Evolutionary conservation across 495 filamentous ascomycete genomes (phyloP).

Genomic region (Cairneyella variabilis): DNA sequence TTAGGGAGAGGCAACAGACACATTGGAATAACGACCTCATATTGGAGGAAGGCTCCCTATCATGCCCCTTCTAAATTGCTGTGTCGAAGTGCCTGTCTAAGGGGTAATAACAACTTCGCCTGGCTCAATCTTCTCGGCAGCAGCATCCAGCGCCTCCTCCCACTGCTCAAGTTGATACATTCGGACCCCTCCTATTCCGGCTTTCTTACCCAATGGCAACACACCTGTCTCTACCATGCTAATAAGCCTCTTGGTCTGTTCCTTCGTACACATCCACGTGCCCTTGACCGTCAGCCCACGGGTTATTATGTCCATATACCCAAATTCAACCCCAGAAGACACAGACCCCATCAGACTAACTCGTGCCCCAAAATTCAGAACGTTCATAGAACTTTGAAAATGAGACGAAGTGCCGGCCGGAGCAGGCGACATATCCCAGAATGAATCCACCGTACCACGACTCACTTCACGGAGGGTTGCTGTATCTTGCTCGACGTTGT

Average conservation of each 20-base stretch:
- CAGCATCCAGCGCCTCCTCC: conserved; percentile 3
- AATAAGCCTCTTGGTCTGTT: conserved; percentile 34
- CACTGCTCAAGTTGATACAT: not conserved
- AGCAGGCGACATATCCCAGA: conserved; percentile 46
- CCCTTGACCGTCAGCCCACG: conserved; percentile 42
- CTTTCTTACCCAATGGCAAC: conserved; percentile 28
- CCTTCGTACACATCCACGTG: conserved; percentile 47
- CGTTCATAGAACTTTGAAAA: conserved; percentile 36
- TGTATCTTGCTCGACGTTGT: conserved; percentile 37
- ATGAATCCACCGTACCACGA: conserved; percentile 37
- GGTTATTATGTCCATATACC: conserved; percentile 28
- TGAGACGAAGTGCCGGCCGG: conserved; percentile 34
- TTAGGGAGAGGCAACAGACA: too few species aligned
- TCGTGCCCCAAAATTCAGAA: conserved; percentile 38
- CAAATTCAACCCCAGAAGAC: conserved; percentile 13
- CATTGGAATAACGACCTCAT: too few species aligned
- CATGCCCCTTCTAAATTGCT: too few species aligned
- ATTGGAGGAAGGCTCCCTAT: too few species aligned
- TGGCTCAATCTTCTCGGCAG: not conserved
- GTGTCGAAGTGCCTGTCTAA: too few species aligned
- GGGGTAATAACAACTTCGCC: not conserved
- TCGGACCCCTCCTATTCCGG: not conserved
- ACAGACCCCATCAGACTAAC: conserved; percentile 40
- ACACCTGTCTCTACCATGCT: conserved; percentile 40
- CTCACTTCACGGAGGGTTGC: conserved; percentile 28